A percentile compares a stretch with the other conserved stretches of the same genome.
These are phyloP conservation scores for Erythrobasidium hasegawianum DNA, from an alignment of 1,284 basidiomycete genomes.

Conservation along the genomic window DNA sequence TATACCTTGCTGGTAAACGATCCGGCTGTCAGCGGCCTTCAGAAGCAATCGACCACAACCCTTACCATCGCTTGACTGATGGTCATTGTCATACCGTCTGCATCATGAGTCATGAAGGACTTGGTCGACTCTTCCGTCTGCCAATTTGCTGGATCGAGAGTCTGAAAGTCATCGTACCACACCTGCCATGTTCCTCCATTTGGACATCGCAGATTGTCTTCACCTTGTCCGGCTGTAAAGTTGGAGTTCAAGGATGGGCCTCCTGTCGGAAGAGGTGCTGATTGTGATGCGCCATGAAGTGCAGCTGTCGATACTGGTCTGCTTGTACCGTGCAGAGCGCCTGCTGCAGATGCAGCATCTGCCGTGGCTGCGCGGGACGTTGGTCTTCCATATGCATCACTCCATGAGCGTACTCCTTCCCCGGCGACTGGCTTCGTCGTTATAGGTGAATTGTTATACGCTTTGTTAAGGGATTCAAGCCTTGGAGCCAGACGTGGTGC, in stretches of 20 bases:
- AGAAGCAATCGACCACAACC: too few species aligned
- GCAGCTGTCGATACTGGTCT: not conserved
- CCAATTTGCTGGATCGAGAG: slow-evolving; percentile 1
- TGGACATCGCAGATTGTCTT: slow-evolving; percentile 2
- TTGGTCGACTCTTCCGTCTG: not conserved
- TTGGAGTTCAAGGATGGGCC: not conserved
- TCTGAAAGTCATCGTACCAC: slow-evolving; percentile 15
- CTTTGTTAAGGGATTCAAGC: too few species aligned
- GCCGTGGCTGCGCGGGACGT: not conserved
- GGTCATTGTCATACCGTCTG: slow-evolving; percentile 19
- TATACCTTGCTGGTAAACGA: not conserved
- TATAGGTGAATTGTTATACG: too few species aligned
- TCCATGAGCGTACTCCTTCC: not conserved
- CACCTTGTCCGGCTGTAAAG: not conserved
- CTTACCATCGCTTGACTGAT: slow-evolving; percentile 11
- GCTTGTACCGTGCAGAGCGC: not conserved
- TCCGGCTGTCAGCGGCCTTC: not conserved
- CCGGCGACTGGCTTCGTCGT: too few species aligned
- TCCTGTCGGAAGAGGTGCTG: not conserved
- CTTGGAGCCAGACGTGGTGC: too few species aligned
- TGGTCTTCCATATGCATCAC: not conserved
- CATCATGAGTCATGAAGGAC: not conserved
- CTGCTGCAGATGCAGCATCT: too few species aligned
- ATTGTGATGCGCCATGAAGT: not conserved
- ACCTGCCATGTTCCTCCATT: slow-evolving; percentile 23